These are phyloP conservation scores for Stevia rebaudiana DNA, from an alignment of 140 eudicot genomes.

Conservation along the genomic window DNA sequence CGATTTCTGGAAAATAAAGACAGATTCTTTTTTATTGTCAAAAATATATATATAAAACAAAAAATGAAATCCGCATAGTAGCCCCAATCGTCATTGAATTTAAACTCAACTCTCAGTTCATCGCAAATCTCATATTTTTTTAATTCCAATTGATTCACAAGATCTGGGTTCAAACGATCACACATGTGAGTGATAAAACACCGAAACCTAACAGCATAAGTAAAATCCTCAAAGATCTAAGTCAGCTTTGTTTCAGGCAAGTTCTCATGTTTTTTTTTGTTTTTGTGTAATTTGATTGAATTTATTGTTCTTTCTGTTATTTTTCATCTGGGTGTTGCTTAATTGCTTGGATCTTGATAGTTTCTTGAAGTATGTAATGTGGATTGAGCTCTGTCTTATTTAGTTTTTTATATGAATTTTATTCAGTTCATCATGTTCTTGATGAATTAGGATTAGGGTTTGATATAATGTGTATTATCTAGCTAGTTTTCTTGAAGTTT, in stretches of 20 bases:
- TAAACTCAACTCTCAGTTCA: conserved; percentile 26
- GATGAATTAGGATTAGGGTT: conserved; percentile 17
- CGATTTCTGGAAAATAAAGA: background rate
- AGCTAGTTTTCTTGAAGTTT: too few species aligned
- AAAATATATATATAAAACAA: background rate
- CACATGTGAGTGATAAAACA: background rate
- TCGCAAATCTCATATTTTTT: conserved; percentile 10
- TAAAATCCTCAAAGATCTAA: conserved; percentile 16
- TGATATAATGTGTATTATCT: too few species aligned
- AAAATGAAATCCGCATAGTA: conserved; percentile 19
- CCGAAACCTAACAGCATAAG: too few species aligned
- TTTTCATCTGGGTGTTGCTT: conserved; percentile 7
- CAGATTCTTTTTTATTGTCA: background rate
- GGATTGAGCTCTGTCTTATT: conserved; percentile 1
- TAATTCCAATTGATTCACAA: conserved; percentile 23
- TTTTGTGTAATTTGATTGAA: conserved; percentile 7
- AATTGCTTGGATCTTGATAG: conserved; percentile 21
- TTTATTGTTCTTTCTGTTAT: background rate
- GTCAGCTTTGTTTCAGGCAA: conserved; percentile 13
- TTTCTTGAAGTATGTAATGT: conserved; percentile 3
- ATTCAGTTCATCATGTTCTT: conserved; percentile 7
- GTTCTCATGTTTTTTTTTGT: conserved; percentile 6
- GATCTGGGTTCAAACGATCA: conserved; percentile 23
- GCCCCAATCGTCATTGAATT: conserved; percentile 1
- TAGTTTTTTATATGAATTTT: background rate